A percentile compares a stretch with the other conserved stretches of the same genome.
These are phyloP conservation scores for Rhodotorula taiwanensis DNA, from an alignment of 768 basidiomycete genomes.

Conservation along the genomic window DNA sequence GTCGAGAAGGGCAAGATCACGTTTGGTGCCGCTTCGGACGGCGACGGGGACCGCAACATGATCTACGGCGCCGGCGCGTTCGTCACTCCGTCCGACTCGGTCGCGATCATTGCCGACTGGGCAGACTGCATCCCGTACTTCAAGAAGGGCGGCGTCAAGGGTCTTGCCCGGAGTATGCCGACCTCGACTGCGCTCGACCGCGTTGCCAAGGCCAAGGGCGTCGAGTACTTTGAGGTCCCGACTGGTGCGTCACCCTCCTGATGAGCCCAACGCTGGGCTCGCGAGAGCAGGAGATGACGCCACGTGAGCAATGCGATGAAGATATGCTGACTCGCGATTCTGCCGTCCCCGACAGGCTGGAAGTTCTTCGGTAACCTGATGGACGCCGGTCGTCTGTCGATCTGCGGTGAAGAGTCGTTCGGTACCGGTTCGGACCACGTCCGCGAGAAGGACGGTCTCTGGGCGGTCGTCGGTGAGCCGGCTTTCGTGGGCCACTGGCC, in stretches of 20 bases:
- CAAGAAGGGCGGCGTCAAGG: conserved; percentile 83
- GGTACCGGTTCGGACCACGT: conserved; percentile 99
- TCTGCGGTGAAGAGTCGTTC: conserved; percentile 98
- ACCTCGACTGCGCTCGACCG: conserved; percentile 94
- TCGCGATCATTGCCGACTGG: conserved; percentile 98
- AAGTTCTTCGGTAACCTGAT: conserved; percentile 99
- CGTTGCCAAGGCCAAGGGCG: conserved; percentile 85
- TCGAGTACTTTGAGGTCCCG: conserved; percentile 92
- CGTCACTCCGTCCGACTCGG: conserved; percentile 94
- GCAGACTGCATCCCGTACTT: conserved; percentile 83
- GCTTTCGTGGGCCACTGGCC: neutral
- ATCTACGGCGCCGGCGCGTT: conserved; percentile 98
- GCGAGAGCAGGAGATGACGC: too few relatives aligned
- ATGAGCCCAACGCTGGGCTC: too few relatives aligned
- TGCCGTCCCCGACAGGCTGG: conserved; percentile 59
- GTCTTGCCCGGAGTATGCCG: conserved; percentile 93
- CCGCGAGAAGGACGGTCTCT: conserved; percentile 97
- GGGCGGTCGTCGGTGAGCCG: conserved; percentile 86
- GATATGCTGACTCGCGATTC: too few relatives aligned
- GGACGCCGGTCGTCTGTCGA: conserved; percentile 95
- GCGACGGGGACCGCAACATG: conserved; percentile 98
- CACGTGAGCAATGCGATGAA: too few relatives aligned
- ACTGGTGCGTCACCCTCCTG: conserved; percentile 57
- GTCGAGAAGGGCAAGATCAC: conserved; percentile 79
- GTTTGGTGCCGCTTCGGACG: conserved; percentile 95